Conservation (phyloP, 2,329 filamentous ascomycete species). For the Cordyceps fumosorosea region DNA sequence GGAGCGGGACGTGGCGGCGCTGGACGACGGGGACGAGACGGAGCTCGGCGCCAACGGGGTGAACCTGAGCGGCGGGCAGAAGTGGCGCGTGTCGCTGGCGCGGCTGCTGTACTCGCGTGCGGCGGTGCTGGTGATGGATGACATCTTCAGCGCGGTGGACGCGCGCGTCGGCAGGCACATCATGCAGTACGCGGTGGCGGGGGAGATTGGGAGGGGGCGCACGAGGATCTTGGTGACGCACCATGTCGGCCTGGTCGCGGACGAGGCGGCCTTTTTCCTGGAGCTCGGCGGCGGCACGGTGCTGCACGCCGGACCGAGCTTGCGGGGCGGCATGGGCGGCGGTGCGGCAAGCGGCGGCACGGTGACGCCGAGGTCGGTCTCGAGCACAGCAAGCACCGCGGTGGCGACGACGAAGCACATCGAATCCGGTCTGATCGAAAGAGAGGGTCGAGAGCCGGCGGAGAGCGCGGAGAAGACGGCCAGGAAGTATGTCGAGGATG, state of each 20-base stretch:
- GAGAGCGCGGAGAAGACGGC: slow-evolving; percentile 33
- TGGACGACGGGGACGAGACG: slow-evolving; percentile 69
- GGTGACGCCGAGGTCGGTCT: slow-evolving; percentile 29
- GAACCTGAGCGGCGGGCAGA: slow-evolving; percentile 76
- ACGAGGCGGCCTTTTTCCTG: slow-evolving; percentile 66
- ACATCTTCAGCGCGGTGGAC: slow-evolving; percentile 79
- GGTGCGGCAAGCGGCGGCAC: slow-evolving; percentile 50
- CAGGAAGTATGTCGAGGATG: slow-evolving; percentile 70
- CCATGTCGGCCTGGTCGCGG: slow-evolving; percentile 64
- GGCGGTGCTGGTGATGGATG: slow-evolving; percentile 70
- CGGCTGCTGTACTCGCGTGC: slow-evolving; percentile 73
- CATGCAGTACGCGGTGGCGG: slow-evolving; percentile 68
- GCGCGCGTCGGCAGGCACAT: slow-evolving; percentile 74
- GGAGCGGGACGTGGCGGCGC: slow-evolving; percentile 67
- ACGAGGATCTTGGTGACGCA: slow-evolving; percentile 78
- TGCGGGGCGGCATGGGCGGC: slow-evolving; percentile 50
- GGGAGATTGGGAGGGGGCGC: slow-evolving; percentile 59
- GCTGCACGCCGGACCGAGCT: slow-evolving; percentile 54
- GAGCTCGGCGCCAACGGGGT: slow-evolving; percentile 82
- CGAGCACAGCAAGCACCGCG: neutral
- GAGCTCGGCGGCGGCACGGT: slow-evolving; percentile 63
- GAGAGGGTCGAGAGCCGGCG: neutral
- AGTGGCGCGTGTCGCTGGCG: slow-evolving; percentile 75
- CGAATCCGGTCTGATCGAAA: too few species aligned
- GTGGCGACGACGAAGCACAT: too few species aligned